Conservation (phyloP, 1,284 basidiomycete species). For the Apiotrichum akiyoshidainum region DNA sequence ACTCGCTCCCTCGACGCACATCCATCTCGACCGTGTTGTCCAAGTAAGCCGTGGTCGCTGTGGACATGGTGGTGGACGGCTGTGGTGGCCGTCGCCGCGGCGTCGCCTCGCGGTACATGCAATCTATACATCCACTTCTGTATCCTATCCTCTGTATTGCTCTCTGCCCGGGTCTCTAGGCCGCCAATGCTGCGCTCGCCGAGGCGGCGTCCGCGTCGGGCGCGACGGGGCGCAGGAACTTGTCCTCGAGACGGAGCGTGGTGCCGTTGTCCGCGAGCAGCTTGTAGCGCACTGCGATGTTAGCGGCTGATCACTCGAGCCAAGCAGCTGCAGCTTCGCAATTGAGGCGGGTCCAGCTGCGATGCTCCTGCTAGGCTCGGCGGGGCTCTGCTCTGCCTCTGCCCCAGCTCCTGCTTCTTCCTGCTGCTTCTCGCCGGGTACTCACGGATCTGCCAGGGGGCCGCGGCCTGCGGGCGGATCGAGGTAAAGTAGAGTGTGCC, state of each 20-base stretch:
- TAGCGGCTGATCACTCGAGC: slow-evolving; percentile 1
- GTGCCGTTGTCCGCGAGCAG: slow-evolving; percentile 47
- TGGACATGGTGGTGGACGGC: too few relatives aligned
- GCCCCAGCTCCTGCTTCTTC: too few relatives aligned
- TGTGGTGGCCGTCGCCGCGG: too few relatives aligned
- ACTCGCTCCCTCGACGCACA: too few relatives aligned
- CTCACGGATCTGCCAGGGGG: slow-evolving; percentile 48
- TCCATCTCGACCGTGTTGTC: too few relatives aligned
- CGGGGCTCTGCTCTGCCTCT: too few relatives aligned
- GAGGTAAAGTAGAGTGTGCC: slow-evolving; percentile 51
- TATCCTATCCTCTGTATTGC: background rate
- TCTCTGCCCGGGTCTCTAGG: background rate
- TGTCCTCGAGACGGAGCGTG: slow-evolving; percentile 41
- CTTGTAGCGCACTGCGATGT: slow-evolving; percentile 48
- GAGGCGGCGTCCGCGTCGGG: background rate
- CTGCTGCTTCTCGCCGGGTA: too few relatives aligned
- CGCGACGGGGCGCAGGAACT: slow-evolving; percentile 10
- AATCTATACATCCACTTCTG: background rate
- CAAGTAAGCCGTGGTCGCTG: too few relatives aligned
- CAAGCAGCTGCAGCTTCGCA: too few relatives aligned
- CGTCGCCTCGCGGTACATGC: too few relatives aligned
- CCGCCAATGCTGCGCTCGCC: background rate
- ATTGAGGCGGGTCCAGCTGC: background rate
- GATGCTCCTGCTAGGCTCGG: too few relatives aligned
- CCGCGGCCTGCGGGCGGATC: slow-evolving; percentile 46